These are phyloP conservation scores for Calonectria multiphialidica DNA, from an alignment of 2,329 filamentous ascomycete genomes.

Conservation along the genomic window DNA sequence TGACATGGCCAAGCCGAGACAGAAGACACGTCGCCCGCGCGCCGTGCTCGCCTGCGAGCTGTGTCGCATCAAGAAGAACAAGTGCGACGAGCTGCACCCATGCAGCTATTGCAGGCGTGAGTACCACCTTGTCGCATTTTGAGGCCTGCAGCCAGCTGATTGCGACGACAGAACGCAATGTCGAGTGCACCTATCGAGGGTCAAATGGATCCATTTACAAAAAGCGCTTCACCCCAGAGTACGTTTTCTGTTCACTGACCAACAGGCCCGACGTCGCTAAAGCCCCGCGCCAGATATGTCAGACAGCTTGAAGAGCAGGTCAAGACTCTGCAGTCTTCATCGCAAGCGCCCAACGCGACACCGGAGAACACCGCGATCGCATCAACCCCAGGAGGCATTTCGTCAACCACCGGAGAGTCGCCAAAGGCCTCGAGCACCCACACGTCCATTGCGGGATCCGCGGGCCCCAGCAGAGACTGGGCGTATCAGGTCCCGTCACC, in stretches of 20 bases:
- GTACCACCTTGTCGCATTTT: neutral
- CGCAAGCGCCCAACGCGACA: neutral
- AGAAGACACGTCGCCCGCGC: constrained; percentile 46
- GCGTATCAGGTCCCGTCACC: constrained; percentile 9
- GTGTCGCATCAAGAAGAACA: constrained; percentile 61
- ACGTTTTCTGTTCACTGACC: neutral
- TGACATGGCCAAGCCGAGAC: constrained; percentile 15
- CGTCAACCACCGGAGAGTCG: constrained; percentile 5
- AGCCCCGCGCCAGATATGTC: constrained; percentile 35
- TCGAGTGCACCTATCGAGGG: constrained; percentile 45
- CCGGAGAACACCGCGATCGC: neutral
- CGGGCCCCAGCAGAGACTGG: constrained; percentile 9
- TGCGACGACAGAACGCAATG: constrained; percentile 24
- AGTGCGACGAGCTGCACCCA: constrained; percentile 59
- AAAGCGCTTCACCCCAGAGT: constrained; percentile 14
- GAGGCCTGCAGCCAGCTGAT: neutral
- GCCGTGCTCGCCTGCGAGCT: constrained; percentile 59
- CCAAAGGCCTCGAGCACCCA: constrained; percentile 35
- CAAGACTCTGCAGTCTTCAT: constrained; percentile 30
- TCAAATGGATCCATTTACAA: constrained; percentile 5
- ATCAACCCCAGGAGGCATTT: neutral
- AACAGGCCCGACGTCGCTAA: neutral
- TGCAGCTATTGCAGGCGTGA: constrained; percentile 37
- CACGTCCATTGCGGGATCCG: neutral
- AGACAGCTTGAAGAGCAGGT: constrained; percentile 38